Conservation (phyloP, 352 stramenopile genomes). For the Globisporangium spiculum region DNA sequence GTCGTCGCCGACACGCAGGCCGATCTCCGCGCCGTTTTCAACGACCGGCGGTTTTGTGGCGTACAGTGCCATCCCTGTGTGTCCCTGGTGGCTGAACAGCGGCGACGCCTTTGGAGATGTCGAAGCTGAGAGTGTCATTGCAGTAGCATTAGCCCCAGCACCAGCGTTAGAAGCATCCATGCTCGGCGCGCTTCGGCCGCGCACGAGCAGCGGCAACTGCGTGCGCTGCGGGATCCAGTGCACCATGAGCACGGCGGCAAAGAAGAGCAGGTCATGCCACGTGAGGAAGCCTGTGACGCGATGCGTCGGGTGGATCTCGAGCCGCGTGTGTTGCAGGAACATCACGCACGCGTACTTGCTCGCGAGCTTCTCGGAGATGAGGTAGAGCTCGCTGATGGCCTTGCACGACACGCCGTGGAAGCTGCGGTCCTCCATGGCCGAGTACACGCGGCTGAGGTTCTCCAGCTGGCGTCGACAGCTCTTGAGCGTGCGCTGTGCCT, state of each 20-base stretch:
- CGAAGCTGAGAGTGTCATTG: neutral
- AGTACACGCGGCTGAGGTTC: conserved; percentile 76
- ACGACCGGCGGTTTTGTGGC: conserved; percentile 21
- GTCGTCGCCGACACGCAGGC: conserved; percentile 25
- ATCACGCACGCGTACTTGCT: conserved; percentile 79
- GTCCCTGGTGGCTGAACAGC: neutral
- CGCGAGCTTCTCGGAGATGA: conserved; percentile 68
- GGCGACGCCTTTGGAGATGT: neutral
- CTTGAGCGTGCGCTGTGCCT: conserved; percentile 62
- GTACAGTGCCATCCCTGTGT: neutral
- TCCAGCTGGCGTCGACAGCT: conserved; percentile 75
- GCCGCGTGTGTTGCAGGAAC: conserved; percentile 71
- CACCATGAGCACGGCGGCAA: conserved; percentile 67
- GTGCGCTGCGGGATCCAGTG: conserved; percentile 72
- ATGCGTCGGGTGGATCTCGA: conserved; percentile 74
- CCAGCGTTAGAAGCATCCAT: neutral
- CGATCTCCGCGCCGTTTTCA: conserved; percentile 53
- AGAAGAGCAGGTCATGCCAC: conserved; percentile 70
- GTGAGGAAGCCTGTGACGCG: conserved; percentile 51
- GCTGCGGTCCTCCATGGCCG: conserved; percentile 71
- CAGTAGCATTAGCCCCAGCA: neutral
- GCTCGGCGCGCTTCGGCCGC: conserved; percentile 5
- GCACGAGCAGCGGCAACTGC: conserved; percentile 31
- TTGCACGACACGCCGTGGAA: conserved; percentile 58
- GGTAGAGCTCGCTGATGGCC: conserved; percentile 54